Evolutionary conservation across 2,329 filamentous ascomycete genomes (phyloP), one percentile per base, ranked within the genome.

Genomic region (Chrysosphaeria jannelii): DNA sequence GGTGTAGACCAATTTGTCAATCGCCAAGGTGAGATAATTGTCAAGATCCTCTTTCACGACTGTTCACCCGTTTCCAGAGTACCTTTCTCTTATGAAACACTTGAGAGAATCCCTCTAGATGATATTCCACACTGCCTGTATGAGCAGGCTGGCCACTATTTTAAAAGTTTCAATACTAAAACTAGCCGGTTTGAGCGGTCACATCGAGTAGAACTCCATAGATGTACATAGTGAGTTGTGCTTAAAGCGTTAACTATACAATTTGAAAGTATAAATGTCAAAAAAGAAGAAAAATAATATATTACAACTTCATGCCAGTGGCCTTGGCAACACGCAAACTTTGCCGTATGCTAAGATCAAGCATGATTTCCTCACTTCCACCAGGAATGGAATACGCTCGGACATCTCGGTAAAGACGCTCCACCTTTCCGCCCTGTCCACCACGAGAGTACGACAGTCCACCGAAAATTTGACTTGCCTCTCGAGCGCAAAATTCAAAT

Each of bases 341-440:
- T 41, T 97, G 47, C 28, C 81, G 58, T 44, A 97, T 89, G 47
- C 75, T 89, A 39, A 97, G 46, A 44, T 97, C 85, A 33, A 93
- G 51, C 85, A 97, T 97, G 33, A 97, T 97, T 57, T 97, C 85
- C 51, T 97, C 81, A 33, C 66, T 76, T 13, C 85, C 85, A 37
- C 85, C 85, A 3, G 85, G 85, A 35, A 97, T 81, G 30, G 85
- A 81, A 44, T 97, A 93, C 1, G 85, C 85, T 35, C 85, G 60
- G 10, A 93, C 85, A 43, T 97, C 85, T 31, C 85, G 61, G 47
- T 93, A 93, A 36, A 97, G 48, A 29, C 85, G 53, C 61, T 97
- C 85, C 24, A 93, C 63, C 61, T 91, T 91, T 28, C 64, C 81
- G 29, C 85, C 85, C 51, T 93, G 85, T 10, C 85, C 85, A 26